Base-by-base conservation (phyloP, 108 stramenopile species). In the Cyclotella cryptica region DNA sequence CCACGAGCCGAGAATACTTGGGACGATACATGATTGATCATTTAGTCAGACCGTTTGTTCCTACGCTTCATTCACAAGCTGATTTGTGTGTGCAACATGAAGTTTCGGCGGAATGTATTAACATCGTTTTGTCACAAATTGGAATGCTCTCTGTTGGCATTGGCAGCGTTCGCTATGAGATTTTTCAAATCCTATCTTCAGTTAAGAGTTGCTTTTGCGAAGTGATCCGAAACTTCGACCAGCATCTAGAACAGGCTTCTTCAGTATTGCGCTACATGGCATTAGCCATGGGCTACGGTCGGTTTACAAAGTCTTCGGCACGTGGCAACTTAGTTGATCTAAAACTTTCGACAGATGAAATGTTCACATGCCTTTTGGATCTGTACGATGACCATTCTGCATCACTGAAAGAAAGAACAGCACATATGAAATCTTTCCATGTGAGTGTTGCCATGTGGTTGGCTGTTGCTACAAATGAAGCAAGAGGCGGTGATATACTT, bases 131-230 rank as follows among this genome's bases (percentile, higher is more conserved):
- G 49, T 88, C 87, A 17, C 87, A 87, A 71, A 82, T 80, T 54
- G 91, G 90, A 10, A 28, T 94, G 18, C 30, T 79, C 26, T 60
- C 74, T 27, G 67, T 78, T 13, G 93, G 93, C n/a, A 78, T 94
- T 54, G 93, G 90, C 24, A 92, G 81, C 66, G 57, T 78, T 26
- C 86, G 85, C 55, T 88, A 89, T 55, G 88, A 88, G 17, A 70
- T 92, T 13, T 80, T 84, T 61, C 76, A 86, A 72, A 60, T n/a
- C 15, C 39, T 85, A 18, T 53, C 71, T 35, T 84, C 75, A 47
- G 41, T 88, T 29, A 61, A 80, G 18, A 51, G 43, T 49, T 24
- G 58, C 44, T 27, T 80, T 29, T 63, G 57, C 14, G 58, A 66
- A 61, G 29, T 63, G 47, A 35, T 79, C 22, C 29, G 49, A 61